These are phyloP conservation scores for Pleurotus pulmonarius DNA, from an alignment of 768 basidiomycete genomes.

Conservation along the genomic window DNA sequence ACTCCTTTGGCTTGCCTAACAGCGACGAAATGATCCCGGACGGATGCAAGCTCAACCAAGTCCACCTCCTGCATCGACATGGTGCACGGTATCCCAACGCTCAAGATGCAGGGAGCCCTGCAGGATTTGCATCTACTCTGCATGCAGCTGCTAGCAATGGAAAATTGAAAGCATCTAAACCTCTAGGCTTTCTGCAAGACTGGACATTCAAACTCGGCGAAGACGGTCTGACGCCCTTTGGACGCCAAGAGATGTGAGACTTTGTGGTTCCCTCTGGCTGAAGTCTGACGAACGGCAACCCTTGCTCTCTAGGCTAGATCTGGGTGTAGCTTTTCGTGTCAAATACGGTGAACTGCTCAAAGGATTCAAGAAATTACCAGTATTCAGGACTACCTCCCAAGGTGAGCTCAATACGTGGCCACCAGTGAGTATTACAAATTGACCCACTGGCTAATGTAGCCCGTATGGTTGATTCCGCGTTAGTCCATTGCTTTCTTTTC, in stretches of 20 bases:
- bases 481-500: constrained; percentile 11
- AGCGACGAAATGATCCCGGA: constrained; percentile 42
- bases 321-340: constrained; percentile 56
- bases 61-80: constrained; percentile 66
- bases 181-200: constrained; percentile 60
- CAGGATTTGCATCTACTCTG: constrained; percentile 41
- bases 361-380: constrained; percentile 45
- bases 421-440: not conserved
- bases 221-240: constrained; percentile 75
- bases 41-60: constrained; percentile 42
- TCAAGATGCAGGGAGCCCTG: constrained; percentile 33
- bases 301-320: constrained; percentile 28
- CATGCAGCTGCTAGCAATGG: constrained; percentile 37
- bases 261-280: not conserved
- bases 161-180: constrained; percentile 48
- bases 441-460: constrained; percentile 22
- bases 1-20: constrained; percentile 46
- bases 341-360: constrained; percentile 55
- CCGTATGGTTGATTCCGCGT: constrained; percentile 52
- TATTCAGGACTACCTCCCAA: constrained; percentile 60
- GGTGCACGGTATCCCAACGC: constrained; percentile 59
- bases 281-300: not conserved
- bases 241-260: constrained; percentile 60
- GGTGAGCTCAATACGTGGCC: constrained; percentile 25
- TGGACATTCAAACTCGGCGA: constrained; percentile 80